Conservation (phyloP, 1,284 basidiomycete genomes). For the Heterobasidion annosum region DNA sequence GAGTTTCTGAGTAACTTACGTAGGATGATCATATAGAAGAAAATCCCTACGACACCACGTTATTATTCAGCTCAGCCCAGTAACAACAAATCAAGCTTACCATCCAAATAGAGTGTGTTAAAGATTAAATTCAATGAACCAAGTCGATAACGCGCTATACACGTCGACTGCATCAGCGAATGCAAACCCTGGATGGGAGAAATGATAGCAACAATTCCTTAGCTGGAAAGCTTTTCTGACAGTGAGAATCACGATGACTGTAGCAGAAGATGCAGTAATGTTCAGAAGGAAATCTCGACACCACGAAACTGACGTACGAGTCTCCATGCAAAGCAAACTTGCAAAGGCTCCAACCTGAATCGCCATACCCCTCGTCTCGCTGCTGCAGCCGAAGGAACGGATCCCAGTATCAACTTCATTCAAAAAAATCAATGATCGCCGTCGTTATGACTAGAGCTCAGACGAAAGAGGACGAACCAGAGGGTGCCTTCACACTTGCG, state of each 20-base stretch:
- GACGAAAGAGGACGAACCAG: too few species aligned
- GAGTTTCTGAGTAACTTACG: not conserved
- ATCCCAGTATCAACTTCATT: not conserved
- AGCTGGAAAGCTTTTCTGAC: not conserved
- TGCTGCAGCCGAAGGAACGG: not conserved
- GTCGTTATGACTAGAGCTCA: not conserved
- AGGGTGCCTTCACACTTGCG: too few species aligned
- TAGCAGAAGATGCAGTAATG: not conserved
- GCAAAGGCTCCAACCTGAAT: not conserved
- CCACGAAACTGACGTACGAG: not conserved
- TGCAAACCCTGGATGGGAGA: not conserved
- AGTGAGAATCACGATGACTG: not conserved
- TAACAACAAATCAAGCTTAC: not conserved
- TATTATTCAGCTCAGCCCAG: not conserved
- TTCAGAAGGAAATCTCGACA: not conserved
- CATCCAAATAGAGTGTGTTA: not conserved
- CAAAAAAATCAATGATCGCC: not conserved
- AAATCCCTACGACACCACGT: not conserved
- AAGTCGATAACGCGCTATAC: not conserved
- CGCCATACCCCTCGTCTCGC: not conserved
- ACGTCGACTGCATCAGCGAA: not conserved
- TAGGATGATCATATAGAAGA: not conserved
- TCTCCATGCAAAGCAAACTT: constrained; percentile 1
- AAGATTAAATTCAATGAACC: not conserved
- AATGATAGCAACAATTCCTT: not conserved